phyloP scores from a whole-genome alignment of 495 filamentous ascomycete genomes.

The Aspergillus indologenus region DNA sequence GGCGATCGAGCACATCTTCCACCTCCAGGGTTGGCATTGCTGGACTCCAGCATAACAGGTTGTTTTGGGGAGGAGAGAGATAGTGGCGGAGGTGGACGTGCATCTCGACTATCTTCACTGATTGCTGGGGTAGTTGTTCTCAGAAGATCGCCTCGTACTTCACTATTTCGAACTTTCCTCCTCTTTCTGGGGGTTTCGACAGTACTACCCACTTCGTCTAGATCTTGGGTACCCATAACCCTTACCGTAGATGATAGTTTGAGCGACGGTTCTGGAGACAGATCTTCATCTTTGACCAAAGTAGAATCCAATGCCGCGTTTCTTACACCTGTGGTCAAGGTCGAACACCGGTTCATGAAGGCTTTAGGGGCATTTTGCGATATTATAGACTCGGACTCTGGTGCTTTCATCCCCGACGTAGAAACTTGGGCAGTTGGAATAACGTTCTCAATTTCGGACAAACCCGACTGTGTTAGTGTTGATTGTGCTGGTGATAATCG shows the following conservation, averaged over 20 bases:
- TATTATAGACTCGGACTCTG: constrained; percentile 25
- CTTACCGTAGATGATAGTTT: constrained; percentile 19
- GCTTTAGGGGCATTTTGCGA: constrained; percentile 9
- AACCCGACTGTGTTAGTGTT: constrained; percentile 16
- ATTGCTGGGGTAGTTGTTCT: background rate
- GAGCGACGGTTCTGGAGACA: constrained; percentile 37
- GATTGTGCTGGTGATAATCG: background rate
- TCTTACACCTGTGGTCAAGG: background rate
- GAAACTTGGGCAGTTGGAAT: constrained; percentile 14
- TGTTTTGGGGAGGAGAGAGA: background rate
- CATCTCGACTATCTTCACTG: no score
- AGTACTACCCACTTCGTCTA: constrained; percentile 63
- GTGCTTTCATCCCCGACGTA: constrained; percentile 27
- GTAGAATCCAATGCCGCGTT: constrained; percentile 19
- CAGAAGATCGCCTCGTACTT: background rate
- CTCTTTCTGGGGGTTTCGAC: constrained; percentile 62
- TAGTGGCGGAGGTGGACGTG: background rate
- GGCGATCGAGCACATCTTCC: background rate
- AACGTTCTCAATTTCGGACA: constrained; percentile 9
- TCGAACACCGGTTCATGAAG: no score
- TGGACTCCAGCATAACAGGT: constrained; percentile 21
- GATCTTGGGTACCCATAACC: constrained; percentile 57
- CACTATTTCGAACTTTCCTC: constrained; percentile 30
- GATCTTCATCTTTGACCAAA: constrained; percentile 31
- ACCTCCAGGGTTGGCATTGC: constrained; percentile 23